These are phyloP conservation scores for Strigomonas culicis DNA, from an alignment of 208 protist genomes.

Conservation along the genomic window DNA sequence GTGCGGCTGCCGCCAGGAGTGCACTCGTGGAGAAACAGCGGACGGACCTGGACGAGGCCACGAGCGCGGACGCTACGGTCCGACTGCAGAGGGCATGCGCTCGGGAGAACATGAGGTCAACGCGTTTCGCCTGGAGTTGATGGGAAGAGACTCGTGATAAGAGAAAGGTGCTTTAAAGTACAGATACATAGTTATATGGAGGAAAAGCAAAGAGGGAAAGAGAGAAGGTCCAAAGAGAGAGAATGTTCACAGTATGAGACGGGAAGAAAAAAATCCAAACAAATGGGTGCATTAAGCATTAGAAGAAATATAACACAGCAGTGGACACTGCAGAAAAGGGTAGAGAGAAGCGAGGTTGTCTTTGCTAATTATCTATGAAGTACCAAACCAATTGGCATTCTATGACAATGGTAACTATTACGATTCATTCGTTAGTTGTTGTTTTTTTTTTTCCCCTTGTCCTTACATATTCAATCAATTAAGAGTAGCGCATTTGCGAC, in stretches of 20 bases:
- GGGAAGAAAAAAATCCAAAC: slow-evolving; percentile 1
- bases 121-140: background rate
- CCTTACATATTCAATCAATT: too few species aligned
- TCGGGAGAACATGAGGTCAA: background rate
- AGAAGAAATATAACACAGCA: too few species aligned
- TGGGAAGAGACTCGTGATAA: background rate
- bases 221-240: background rate
- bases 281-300: too few species aligned
- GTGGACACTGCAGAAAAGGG: too few species aligned
- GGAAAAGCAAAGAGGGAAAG: background rate
- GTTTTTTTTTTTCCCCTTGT: background rate
- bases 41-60: background rate
- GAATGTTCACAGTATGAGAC: background rate
- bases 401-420: too few species aligned
- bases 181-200: background rate
- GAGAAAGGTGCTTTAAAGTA: background rate
- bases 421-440: background rate
- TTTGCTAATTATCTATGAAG: background rate
- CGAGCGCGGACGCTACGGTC: background rate
- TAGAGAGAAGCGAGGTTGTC: too few species aligned
- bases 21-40: background rate
- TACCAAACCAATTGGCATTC: background rate
- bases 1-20: background rate
- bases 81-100: background rate
- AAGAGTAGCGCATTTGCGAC: background rate